Conservation (phyloP, 805 yeast genomes). For the Sugiyamaella boreocaroliniensis region DNA sequence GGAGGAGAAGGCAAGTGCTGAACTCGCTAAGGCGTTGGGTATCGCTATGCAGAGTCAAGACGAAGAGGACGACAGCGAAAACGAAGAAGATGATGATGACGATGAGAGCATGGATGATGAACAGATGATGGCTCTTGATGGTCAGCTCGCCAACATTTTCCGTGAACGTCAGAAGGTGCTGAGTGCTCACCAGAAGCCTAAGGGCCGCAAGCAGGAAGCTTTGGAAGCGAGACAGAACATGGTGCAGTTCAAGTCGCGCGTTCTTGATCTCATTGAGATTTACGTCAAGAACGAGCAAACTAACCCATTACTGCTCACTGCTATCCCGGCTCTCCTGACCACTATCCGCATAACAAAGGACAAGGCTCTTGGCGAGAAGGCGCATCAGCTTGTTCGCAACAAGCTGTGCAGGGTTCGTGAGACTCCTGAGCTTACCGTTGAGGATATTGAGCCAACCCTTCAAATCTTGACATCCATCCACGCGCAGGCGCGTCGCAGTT, state of each 20-base stretch:
- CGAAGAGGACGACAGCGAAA: slow-evolving; percentile 31
- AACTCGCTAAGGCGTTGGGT: slow-evolving; percentile 23
- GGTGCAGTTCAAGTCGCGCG: slow-evolving; percentile 67
- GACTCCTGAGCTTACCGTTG: slow-evolving; percentile 16
- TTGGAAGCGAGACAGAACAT: slow-evolving; percentile 73
- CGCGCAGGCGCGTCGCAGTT: slow-evolving; percentile 36
- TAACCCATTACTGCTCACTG: slow-evolving; percentile 35
- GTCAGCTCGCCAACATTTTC: slow-evolving; percentile 74
- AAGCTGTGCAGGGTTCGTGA: slow-evolving; percentile 48
- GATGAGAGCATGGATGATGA: slow-evolving; percentile 92
- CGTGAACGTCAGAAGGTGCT: slow-evolving; percentile 71
- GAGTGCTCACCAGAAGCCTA: slow-evolving; percentile 42
- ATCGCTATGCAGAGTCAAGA: slow-evolving; percentile 13
- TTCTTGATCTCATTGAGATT: slow-evolving; percentile 68
- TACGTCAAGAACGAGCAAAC: slow-evolving; percentile 44
- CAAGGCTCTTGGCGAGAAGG: slow-evolving; percentile 62
- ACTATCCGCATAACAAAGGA: slow-evolving; percentile 65
- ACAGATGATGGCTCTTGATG: slow-evolving; percentile 92
- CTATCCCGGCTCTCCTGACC: slow-evolving; percentile 50
- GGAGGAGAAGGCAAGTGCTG: slow-evolving; percentile 34
- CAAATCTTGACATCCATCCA: slow-evolving; percentile 30
- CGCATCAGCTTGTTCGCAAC: slow-evolving; percentile 61
- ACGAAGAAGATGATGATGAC: slow-evolving; percentile 48
- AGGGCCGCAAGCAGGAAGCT: slow-evolving; percentile 51
- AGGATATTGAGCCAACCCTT: slow-evolving; percentile 21